Evolutionary conservation across 305 asterid species (phyloP).

Genomic region (Stenogyne calaminthoides): DNA sequence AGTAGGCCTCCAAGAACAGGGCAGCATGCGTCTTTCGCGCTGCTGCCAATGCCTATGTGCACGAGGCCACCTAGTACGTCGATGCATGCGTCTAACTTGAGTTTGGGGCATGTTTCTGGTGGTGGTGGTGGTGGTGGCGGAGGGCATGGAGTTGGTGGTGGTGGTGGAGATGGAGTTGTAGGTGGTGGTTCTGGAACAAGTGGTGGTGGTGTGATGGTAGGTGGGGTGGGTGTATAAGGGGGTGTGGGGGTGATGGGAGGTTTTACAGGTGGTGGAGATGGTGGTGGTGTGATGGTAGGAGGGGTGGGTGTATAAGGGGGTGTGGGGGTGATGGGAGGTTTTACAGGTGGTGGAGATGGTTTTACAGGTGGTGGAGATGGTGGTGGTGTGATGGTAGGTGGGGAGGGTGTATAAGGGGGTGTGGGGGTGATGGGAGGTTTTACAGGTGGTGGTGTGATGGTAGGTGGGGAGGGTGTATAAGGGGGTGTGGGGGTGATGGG

Average conservation of each 20-base stretch:
- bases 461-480: slow-evolving; percentile 24
- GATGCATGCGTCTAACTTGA: slow-evolving; percentile 66
- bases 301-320: too few species aligned
- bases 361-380: too few species aligned
- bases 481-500: slow-evolving; percentile 23
- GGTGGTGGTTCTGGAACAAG: not conserved
- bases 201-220: not conserved
- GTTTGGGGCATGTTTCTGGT: slow-evolving; percentile 53
- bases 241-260: too few species aligned
- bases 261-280: too few species aligned
- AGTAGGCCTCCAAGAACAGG: slow-evolving; percentile 60
- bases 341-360: too few species aligned
- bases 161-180: slow-evolving; percentile 15
- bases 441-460: not conserved
- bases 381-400: too few species aligned
- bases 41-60: slow-evolving; percentile 64
- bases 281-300: too few species aligned
- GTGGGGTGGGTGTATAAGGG: slow-evolving; percentile 7
- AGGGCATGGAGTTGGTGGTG: not conserved
- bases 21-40: slow-evolving; percentile 57
- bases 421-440: too few species aligned
- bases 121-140: slow-evolving; percentile 29
- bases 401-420: too few species aligned
- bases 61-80: slow-evolving; percentile 61
- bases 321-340: too few species aligned